Evolutionary conservation across 2,329 filamentous ascomycete species (phyloP).

Genomic region (Elsinoe ampelina): DNA sequence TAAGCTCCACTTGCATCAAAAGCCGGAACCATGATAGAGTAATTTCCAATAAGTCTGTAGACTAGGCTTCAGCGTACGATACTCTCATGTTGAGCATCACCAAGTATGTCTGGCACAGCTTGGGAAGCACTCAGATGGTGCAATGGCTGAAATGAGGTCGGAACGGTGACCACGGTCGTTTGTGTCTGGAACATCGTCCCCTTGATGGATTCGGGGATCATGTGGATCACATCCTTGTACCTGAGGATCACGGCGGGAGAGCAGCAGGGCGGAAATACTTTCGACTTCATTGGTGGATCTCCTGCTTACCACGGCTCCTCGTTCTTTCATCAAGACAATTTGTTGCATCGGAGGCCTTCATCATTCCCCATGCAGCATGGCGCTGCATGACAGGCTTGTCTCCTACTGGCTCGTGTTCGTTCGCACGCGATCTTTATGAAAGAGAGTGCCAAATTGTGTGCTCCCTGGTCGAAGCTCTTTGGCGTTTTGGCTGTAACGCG

Average conservation of each 20-base stretch:
- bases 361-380: background rate
- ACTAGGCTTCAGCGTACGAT: too few species aligned
- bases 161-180: background rate
- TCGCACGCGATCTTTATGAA: background rate
- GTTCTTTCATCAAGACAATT: background rate
- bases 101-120: too few species aligned
- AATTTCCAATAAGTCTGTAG: background rate
- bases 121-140: too few species aligned
- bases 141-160: too few species aligned
- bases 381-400: background rate
- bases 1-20: background rate
- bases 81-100: too few species aligned
- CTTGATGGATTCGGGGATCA: background rate
- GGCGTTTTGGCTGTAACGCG: conserved; percentile 8
- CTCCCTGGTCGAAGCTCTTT: background rate
- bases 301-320: background rate
- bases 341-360: background rate
- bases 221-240: background rate
- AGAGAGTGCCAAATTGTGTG: background rate
- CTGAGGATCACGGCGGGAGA: conserved; percentile 8
- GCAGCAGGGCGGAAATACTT: background rate
- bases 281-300: conserved; percentile 3
- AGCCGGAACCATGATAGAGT: background rate
- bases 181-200: background rate
- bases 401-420: background rate